These are phyloP conservation scores for Yueomyces sinensis DNA, from an alignment of 805 yeast genomes.

Conservation along the genomic window DNA sequence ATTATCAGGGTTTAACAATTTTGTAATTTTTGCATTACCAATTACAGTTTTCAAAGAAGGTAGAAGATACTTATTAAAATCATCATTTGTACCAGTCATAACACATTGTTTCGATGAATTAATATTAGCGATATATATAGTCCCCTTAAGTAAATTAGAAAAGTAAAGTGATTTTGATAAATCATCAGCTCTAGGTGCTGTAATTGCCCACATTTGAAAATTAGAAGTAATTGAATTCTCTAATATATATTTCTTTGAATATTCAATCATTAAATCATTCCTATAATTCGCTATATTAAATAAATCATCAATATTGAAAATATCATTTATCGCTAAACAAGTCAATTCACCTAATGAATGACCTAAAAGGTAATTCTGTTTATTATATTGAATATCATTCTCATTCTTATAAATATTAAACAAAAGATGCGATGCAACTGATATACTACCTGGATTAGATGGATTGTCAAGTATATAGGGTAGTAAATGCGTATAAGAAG, in stretches of 20 bases:
- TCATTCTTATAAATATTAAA: too few species aligned
- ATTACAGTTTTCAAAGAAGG: slow-evolving; percentile 12
- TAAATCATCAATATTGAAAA: slow-evolving; percentile 17
- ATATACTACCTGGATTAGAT: slow-evolving; percentile 21
- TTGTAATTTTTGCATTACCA: slow-evolving; percentile 16
- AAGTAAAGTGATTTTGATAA: slow-evolving; percentile 2
- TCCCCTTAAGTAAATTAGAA: slow-evolving; percentile 1
- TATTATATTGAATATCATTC: too few species aligned
- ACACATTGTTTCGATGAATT: slow-evolving; percentile 23
- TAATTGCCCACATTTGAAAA: slow-evolving; percentile 23
- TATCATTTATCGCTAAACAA: slow-evolving; percentile 16
- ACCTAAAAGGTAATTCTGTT: slow-evolving; percentile 20
- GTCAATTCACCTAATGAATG: slow-evolving; percentile 26
- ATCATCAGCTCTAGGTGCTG: slow-evolving; percentile 16
- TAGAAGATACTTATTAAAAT: slow-evolving; percentile 12
- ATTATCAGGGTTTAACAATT: slow-evolving; percentile 19
- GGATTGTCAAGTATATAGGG: too few species aligned
- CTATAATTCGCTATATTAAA: slow-evolving; percentile 22
- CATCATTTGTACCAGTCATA: slow-evolving; percentile 19
- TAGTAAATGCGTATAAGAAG: too few species aligned
- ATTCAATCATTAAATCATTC: slow-evolving; percentile 22
- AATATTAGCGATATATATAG: slow-evolving; percentile 21
- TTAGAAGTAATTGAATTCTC: slow-evolving; percentile 14
- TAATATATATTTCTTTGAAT: slow-evolving; percentile 15
- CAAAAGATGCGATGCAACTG: slow-evolving; percentile 19